Percentiles rank a stretch among this genome's conserved stretches.
These are phyloP conservation scores for Aureobasidium sp. DNA, from an alignment of 2,329 filamentous ascomycete genomes.

Conservation along the genomic window DNA sequence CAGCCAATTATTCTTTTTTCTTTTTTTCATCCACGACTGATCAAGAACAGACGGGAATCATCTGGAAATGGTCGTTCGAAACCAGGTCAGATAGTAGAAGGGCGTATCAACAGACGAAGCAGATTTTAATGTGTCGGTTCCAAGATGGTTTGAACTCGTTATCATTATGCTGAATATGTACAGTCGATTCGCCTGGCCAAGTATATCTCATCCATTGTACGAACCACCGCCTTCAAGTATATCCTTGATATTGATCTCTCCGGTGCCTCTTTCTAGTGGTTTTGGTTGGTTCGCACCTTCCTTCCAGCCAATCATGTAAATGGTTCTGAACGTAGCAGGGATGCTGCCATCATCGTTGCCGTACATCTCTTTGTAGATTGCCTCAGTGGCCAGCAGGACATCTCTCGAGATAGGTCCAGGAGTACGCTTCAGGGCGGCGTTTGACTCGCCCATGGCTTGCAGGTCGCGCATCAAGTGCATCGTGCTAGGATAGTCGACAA, in stretches of 20 bases:
- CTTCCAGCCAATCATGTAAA: slow-evolving; percentile 99
- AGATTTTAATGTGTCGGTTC: neutral
- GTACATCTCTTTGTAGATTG: slow-evolving; percentile 80
- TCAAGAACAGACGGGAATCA: no score
- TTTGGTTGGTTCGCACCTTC: slow-evolving; percentile 68
- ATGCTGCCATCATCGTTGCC: slow-evolving; percentile 63
- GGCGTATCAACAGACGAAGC: neutral
- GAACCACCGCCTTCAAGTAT: slow-evolving; percentile 45
- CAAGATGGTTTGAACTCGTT: neutral
- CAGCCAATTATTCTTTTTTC: neutral
- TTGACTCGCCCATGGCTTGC: slow-evolving; percentile 93
- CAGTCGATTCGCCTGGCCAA: neutral
- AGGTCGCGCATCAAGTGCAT: slow-evolving; percentile 90
- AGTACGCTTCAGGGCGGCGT: slow-evolving; percentile 78
- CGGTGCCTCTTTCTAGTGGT: slow-evolving; percentile 75
- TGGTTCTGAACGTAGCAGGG: slow-evolving; percentile 87
- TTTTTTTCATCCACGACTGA: no score
- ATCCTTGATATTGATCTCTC: slow-evolving; percentile 81
- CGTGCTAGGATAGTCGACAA: slow-evolving; percentile 84
- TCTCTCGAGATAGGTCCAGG: slow-evolving; percentile 73
- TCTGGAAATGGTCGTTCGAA: no score
- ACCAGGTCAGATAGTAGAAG: neutral
- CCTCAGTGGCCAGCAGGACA: slow-evolving; percentile 76
- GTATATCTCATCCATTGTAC: neutral
- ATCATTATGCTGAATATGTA: neutral